Percentiles rank a stretch among this genome's conserved stretches.
Conservation (phyloP, 495 filamentous ascomycete species). For the Podospora australis region DNA sequence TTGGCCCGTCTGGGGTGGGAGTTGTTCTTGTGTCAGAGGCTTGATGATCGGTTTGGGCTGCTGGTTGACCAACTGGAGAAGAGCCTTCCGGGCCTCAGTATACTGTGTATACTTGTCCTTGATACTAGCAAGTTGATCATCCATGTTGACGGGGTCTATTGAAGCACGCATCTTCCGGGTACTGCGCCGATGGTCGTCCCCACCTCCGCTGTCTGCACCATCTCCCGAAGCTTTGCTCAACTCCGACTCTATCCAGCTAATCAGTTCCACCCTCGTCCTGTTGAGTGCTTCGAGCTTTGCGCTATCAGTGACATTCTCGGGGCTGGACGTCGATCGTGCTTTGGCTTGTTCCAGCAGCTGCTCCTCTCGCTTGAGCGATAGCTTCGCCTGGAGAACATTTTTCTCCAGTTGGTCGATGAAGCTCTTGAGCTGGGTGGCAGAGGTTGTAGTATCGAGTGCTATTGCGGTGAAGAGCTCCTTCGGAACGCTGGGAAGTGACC, state of each 20-base stretch:
- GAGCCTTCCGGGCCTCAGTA: conserved; percentile 35
- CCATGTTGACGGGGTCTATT: conserved; percentile 34
- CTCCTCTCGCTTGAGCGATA: conserved; percentile 56
- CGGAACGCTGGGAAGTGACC: conserved; percentile 42
- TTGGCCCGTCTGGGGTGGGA: conserved; percentile 17
- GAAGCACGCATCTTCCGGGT: conserved; percentile 11
- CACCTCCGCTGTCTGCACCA: conserved; percentile 31
- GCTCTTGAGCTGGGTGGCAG: conserved; percentile 35
- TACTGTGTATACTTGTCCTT: conserved; percentile 45
- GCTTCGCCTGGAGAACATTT: conserved; percentile 56
- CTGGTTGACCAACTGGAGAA: conserved; percentile 31
- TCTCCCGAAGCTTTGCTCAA: conserved; percentile 47
- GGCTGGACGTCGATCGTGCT: conserved; percentile 26
- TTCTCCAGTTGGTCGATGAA: conserved; percentile 58
- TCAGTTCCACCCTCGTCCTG: conserved; percentile 56
- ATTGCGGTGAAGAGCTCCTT: conserved; percentile 39
- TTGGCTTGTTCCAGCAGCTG: conserved; percentile 53
- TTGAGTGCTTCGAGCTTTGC: conserved; percentile 44
- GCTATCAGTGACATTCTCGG: conserved; percentile 24
- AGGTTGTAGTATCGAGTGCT: conserved; percentile 25
- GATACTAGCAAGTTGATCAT: conserved; percentile 43
- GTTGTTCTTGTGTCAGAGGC: conserved; percentile 19
- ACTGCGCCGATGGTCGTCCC: conserved; percentile 35
- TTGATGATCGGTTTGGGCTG: conserved; percentile 27
- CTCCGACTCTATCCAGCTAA: conserved; percentile 67